These are phyloP conservation scores for Kurtzmaniella quercitrusa DNA, from an alignment of 1,139 yeast genomes.

Conservation along the genomic window DNA sequence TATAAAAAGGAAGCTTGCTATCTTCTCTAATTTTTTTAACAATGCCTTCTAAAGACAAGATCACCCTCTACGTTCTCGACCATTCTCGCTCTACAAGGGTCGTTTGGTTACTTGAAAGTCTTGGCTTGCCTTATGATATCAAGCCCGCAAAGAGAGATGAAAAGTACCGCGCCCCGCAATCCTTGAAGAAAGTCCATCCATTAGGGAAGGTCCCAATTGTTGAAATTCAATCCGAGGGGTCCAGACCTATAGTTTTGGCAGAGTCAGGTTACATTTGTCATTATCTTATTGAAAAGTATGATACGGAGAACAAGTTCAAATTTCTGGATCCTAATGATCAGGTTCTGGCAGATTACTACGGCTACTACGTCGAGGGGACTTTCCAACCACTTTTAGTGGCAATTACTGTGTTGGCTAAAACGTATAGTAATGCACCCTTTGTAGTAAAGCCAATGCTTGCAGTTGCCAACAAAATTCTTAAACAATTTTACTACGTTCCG, in stretches of 20 bases:
- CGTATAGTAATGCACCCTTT: constrained; percentile 30
- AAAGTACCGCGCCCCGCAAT: constrained; percentile 18
- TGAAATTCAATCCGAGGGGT: constrained; percentile 25
- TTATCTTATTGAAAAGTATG: constrained; percentile 27
- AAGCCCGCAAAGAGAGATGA: constrained; percentile 35
- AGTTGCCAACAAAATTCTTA: constrained; percentile 24
- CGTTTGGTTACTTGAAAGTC: constrained; percentile 46
- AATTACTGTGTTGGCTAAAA: constrained; percentile 22
- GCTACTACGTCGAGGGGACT: constrained; percentile 45
- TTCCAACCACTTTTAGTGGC: constrained; percentile 33
- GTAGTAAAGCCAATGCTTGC: constrained; percentile 27
- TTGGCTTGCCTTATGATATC: constrained; percentile 40
- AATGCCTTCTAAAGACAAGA: constrained; percentile 2
- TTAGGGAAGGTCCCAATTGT: constrained; percentile 32
- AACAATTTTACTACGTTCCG: constrained; percentile 23
- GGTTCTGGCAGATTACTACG: constrained; percentile 31
- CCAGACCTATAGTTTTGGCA: constrained; percentile 20
- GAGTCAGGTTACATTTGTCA: constrained; percentile 35
- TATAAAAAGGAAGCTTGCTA: background rate
- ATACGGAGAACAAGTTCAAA: constrained; percentile 18
- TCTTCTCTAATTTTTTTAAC: background rate
- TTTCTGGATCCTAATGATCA: constrained; percentile 20
- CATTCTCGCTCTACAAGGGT: constrained; percentile 45
- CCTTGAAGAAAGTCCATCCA: constrained; percentile 16
- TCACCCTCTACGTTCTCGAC: constrained; percentile 33